Evolutionary conservation across 2,329 filamentous ascomycete genomes (phyloP), one percentile per base, ranked within the genome.

Genomic region (Hymenoscyphus fraxineus): DNA sequence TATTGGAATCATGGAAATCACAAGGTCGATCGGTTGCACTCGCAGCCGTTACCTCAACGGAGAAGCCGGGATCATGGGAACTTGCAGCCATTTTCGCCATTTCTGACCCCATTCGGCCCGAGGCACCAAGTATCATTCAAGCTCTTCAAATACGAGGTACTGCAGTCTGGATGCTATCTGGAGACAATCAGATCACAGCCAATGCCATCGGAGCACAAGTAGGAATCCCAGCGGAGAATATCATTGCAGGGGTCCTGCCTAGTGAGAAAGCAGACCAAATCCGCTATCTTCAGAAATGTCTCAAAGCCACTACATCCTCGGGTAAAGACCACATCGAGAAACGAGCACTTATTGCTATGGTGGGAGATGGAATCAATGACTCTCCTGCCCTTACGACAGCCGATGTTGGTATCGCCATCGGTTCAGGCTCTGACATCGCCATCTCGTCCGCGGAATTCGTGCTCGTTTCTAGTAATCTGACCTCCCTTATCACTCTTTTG

Each of bases 141-240:
- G 81, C 87, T 1, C 84, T 97, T 0, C 83, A 85, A 55, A 77
- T 82, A 4, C 84, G 84, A 16, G 87, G 89, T 22, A 88, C 90
- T 58, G 85, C 88, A 39, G 90, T 96, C 3, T 97, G 89, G 87
- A 96, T 97, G 92, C 87, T 97, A 44, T 96, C 92, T 0, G 93
- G 93, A 38, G 93, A 97, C 79, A 97, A 97, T 73, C 79, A 81
- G n/a, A 87, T 81, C n/a, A 97, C 93, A 0, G 93, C 93, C 1
- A 81, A 83, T 22, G 92, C 92, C 0, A 91, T 97, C 2, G 93
- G 90, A 0, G 78, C 82, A 1, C 85, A 86, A 72, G 82, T 97
- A 19, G 91, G 91, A 27, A 97, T 97, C 68, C 83, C 86, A 0
- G 72, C 81, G 0, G 78, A 81, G 62, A 91, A 96, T 74, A 88